A percentile compares a stretch with the other conserved stretches of the same genome.
Evolutionary conservation across 2,329 filamentous ascomycete genomes (phyloP).

Genomic region (Grosmannia serpens): DNA sequence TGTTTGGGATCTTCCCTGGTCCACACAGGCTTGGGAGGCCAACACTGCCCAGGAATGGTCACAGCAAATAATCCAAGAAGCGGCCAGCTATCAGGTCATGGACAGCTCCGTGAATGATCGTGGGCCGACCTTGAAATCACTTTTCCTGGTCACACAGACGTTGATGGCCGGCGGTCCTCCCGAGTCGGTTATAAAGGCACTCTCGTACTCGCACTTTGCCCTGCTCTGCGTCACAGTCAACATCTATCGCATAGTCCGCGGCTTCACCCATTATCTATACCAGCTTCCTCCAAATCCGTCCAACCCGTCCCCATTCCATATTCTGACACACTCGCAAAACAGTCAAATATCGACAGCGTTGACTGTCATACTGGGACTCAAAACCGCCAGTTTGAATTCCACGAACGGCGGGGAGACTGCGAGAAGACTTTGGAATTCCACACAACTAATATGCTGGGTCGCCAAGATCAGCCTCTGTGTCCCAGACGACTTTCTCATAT

Average conservation of each 20-base stretch:
- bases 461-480: conserved; percentile 5
- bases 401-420: not conserved
- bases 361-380: not conserved
- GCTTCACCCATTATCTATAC: conserved; percentile 5
- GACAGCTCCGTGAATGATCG: not conserved
- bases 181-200: not conserved
- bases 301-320: conserved; percentile 5
- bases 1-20: conserved; percentile 6
- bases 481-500: conserved; percentile 6
- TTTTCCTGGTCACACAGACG: conserved; percentile 3
- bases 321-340: conserved; percentile 4
- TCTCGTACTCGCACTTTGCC: conserved; percentile 1
- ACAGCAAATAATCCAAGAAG: conserved; percentile 1
- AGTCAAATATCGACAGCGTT: conserved; percentile 4
- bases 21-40: conserved; percentile 1
- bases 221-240: conserved; percentile 4
- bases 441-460: conserved; percentile 1
- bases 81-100: not conserved
- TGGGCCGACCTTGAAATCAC: not conserved
- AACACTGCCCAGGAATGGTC: not conserved
- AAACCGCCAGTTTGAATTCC: not conserved
- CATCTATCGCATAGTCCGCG: conserved; percentile 5
- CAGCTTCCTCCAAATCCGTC: conserved; percentile 4
- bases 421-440: not conserved
- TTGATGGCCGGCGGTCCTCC: not conserved